Evolutionary conservation across 1,284 basidiomycete genomes (phyloP), one percentile per base, ranked within the genome.

Genomic region (Boletus semigastroideus): DNA sequence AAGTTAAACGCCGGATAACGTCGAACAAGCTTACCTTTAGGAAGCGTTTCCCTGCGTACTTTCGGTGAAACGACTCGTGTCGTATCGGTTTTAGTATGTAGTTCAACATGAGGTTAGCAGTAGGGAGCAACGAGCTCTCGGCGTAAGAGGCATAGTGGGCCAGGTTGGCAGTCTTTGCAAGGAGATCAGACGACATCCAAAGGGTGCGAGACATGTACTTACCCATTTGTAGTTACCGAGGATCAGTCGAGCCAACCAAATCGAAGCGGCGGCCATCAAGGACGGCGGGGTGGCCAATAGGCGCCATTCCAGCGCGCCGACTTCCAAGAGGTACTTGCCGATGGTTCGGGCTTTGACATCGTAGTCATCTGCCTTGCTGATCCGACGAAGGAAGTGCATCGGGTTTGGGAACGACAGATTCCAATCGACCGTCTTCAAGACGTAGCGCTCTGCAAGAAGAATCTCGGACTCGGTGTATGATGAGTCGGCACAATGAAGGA

Each of bases 311-410:
- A 99, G 78, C 52, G 88, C 85, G 13, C 84, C 84, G 51, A 98
- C 92, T 77, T 99, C 96, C 62, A 97, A 78, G 43, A 97, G 78
- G 71, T 92, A 98, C 72, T 98, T 99, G 47, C 87, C 94, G 11
- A 98, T 79, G 0, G 94, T 98, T 51, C 95, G 79, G 25, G 87
- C 88, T 68, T 95, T 88, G 49, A 94, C 84, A 65, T 98, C 92
- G 70, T 96, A 98, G 54, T 92, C 89, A 64, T 99, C 97, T 4
- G 96, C 97, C 72, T 98, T 99, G 72, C 92, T 94, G 54, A 94
- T 87, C 43, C 94, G 81, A 34, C 95, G 79, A 48, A 98, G 78
- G 73, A 91, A 98, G 71, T 96, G 90, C 65, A 98, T 89, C 1
- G 95, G 94, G 69, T 92, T 96, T 38, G 95, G 93, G 68, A 91